Evolutionary conservation across 257 asterid species (phyloP).

Genomic region (Capsicum pubescens): DNA sequence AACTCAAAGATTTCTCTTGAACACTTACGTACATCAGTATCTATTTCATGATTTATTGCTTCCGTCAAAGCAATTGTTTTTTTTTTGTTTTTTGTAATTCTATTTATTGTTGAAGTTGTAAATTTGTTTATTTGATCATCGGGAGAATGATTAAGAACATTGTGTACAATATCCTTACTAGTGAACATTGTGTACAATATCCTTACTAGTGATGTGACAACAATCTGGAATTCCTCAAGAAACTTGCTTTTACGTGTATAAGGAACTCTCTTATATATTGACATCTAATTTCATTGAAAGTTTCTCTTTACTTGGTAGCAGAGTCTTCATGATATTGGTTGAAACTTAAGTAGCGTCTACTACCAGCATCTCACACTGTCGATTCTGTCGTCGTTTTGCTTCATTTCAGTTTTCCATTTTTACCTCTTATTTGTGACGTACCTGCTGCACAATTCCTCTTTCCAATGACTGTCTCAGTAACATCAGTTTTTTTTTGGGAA

Average conservation of each 20-base stretch:
- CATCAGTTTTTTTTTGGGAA: neutral
- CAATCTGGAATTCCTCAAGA: constrained; percentile 13
- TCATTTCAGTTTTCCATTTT: constrained; percentile 3
- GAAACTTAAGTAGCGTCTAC: neutral
- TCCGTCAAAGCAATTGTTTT: neutral
- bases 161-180: neutral
- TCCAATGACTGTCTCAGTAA: neutral
- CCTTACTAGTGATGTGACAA: constrained; percentile 1
- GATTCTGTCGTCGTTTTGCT: neutral
- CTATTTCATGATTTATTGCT: constrained; percentile 10
- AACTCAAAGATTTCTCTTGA: constrained; percentile 24
- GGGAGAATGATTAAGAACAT: neutral
- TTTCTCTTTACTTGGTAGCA: neutral
- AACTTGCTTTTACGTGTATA: neutral
- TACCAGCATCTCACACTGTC: neutral
- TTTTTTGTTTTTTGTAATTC: neutral
- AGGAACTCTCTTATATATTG: neutral
- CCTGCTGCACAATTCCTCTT: constrained; percentile 8
- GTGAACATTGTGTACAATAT: neutral
- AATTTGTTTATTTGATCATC: constrained; percentile 15
- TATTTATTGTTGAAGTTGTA: constrained; percentile 10
- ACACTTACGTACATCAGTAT: neutral
- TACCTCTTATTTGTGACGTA: neutral
- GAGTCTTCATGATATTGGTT: constrained; percentile 18
- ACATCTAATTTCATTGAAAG: neutral